phyloP scores from a whole-genome alignment of 2,329 filamentous ascomycete species.

The Hypoxylon sp. region DNA sequence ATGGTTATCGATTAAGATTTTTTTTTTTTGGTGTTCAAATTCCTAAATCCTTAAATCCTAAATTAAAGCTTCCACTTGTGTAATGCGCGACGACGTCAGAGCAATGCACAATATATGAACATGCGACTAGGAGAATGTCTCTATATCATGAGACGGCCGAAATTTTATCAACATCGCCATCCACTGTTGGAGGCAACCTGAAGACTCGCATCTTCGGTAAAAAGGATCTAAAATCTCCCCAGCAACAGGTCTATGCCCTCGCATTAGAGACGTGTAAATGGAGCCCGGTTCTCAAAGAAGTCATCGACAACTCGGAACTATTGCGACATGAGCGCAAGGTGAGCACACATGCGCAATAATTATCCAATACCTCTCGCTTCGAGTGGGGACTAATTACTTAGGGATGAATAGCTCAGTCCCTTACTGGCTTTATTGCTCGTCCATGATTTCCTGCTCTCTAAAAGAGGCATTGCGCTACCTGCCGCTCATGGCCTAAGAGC shows the following conservation, averaged over 20 bases:
- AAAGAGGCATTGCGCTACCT: constrained; percentile 85
- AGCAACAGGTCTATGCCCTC: constrained; percentile 88
- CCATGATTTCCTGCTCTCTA: constrained; percentile 88
- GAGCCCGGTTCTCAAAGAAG: constrained; percentile 86
- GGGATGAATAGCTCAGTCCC: constrained; percentile 77
- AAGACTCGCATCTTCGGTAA: constrained; percentile 87
- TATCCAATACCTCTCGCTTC: constrained; percentile 14
- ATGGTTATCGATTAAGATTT: constrained; percentile 12
- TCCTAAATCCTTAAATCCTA: neutral
- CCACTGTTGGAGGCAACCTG: constrained; percentile 83
- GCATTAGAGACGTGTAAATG: constrained; percentile 92
- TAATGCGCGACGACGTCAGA: neutral
- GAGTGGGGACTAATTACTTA: constrained; percentile 54
- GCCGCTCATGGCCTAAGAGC: constrained; percentile 82
- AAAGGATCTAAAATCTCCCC: constrained; percentile 81
- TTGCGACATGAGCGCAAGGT: constrained; percentile 89
- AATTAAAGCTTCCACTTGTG: neutral
- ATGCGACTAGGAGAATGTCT: constrained; percentile 74
- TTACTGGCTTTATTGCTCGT: constrained; percentile 83
- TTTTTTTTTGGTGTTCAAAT: neutral
- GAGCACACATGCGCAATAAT: constrained; percentile 43
- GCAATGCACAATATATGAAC: constrained; percentile 26
- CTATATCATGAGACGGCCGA: constrained; percentile 93
- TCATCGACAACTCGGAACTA: constrained; percentile 86
- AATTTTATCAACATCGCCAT: constrained; percentile 75